Evolutionary conservation across 1,284 basidiomycete species (phyloP), one percentile per base, ranked within the genome.

Genomic region (Melampsora americana): DNA sequence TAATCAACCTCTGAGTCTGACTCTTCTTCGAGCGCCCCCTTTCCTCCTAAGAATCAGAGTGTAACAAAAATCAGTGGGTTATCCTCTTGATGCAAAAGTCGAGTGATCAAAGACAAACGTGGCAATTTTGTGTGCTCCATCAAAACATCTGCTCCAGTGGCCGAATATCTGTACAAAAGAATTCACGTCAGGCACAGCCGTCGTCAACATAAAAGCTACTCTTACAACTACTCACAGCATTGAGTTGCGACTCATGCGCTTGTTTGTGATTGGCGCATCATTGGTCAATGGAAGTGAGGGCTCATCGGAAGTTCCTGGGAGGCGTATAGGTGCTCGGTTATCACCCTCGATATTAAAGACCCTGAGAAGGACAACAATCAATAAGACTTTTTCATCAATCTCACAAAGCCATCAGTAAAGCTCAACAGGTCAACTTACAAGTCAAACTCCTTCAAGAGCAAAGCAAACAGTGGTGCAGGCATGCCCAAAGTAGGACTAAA

Each of bases 401-500:
- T 42, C 39, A 42, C 11, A 42, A 42, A 42, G 11, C 12, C 39
- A 42, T 42, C 12, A 12, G 12, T n/a, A 56, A 56, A 56, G 7
- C 9, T 56, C 53, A 46, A 39, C 30, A 32, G 32, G 28, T 23
- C 18, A 1, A 64, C 71, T n/a, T 3, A 73, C 71, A 73, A 44
- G 56, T 73, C 71, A 64, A 73, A 73, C 28, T 73, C 61, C 53
- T 68, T 74, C 2, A 66, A 50, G 0, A 48, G 23, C 7, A 60
- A 32, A 26, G 50, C 64, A 35, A 65, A 39, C 26, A 56, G 44
- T 16, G 53, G 93, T 0, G 93, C 94, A 18, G 94, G 94, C 79
- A 97, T 95, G 48, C 92, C 93, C 9, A 97, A 86, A 0, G 94
- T 96, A 3, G 95, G 94, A 78, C 92, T 93, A 84, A 96, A 97